Conservation (phyloP, 805 yeast genomes). For the Candida ipomoeae region DNA sequence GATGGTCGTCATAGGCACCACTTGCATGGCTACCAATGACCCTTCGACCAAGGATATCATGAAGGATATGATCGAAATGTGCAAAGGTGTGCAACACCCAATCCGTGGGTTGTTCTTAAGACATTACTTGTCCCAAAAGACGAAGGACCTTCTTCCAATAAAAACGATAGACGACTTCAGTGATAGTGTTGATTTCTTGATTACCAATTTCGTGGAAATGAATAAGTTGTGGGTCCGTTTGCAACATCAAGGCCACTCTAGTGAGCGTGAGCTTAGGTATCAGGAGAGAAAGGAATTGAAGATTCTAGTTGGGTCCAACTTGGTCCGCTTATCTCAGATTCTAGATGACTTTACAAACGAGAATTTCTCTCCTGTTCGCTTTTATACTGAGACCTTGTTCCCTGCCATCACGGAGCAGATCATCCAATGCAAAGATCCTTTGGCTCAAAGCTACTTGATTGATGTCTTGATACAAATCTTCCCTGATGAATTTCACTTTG, state of each 20-base stretch:
- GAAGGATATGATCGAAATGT: slow-evolving; percentile 97
- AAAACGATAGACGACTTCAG: slow-evolving; percentile 39
- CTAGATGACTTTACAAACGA: slow-evolving; percentile 62
- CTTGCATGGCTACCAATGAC: slow-evolving; percentile 71
- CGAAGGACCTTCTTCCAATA: slow-evolving; percentile 60
- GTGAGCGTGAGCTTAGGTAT: slow-evolving; percentile 69
- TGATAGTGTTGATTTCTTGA: slow-evolving; percentile 73
- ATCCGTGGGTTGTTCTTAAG: slow-evolving; percentile 86
- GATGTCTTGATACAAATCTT: slow-evolving; percentile 93
- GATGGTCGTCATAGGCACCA: slow-evolving; percentile 94
- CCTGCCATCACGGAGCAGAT: slow-evolving; percentile 86
- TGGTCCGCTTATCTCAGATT: slow-evolving; percentile 83
- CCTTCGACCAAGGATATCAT: slow-evolving; percentile 82
- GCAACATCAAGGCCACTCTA: slow-evolving; percentile 91
- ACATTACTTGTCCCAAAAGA: slow-evolving; percentile 81
- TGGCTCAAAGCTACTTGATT: slow-evolving; percentile 87
- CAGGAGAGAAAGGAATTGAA: slow-evolving; percentile 84
- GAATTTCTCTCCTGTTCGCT: slow-evolving; percentile 26
- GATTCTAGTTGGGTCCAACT: slow-evolving; percentile 87
- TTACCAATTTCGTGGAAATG: slow-evolving; percentile 92
- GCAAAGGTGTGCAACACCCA: slow-evolving; percentile 95
- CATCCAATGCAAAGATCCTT: slow-evolving; percentile 82
- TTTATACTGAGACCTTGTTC: slow-evolving; percentile 51
- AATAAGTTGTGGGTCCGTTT: slow-evolving; percentile 95
- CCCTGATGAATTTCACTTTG: slow-evolving; percentile 86